A percentile compares a stretch with the other conserved stretches of the same genome.
These are phyloP conservation scores for Smithsoniella earleae DNA, from an alignment of 163 green algal genomes.

Conservation along the genomic window DNA sequence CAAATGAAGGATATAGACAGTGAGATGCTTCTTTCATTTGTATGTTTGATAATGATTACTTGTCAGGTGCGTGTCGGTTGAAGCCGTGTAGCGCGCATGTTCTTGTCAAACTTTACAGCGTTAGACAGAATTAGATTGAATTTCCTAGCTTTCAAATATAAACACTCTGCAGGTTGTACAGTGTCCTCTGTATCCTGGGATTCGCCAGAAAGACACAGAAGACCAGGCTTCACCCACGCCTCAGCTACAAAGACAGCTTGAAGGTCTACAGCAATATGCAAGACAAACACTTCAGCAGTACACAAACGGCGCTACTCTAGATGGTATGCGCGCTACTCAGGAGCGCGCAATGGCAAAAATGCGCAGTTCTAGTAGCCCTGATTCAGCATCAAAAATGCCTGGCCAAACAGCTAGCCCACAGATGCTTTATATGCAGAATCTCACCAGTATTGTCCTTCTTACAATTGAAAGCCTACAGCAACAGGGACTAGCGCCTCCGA, in stretches of 20 bases:
- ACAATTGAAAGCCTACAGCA: constrained; percentile 27
- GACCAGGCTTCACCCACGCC: background rate
- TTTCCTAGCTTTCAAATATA: too few species aligned
- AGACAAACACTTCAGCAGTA: constrained; percentile 26
- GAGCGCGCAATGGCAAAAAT: background rate
- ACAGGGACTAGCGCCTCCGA: background rate
- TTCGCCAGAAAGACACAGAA: too few species aligned
- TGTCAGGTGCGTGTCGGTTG: too few species aligned
- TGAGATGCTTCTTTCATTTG: constrained; percentile 22
- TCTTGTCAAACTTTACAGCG: too few species aligned
- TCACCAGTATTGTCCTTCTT: constrained; percentile 21
- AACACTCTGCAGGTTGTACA: constrained; percentile 14
- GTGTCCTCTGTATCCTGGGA: constrained; percentile 5
- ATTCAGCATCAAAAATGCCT: background rate
- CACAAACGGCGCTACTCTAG: constrained; percentile 2
- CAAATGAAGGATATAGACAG: constrained; percentile 14
- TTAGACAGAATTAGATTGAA: too few species aligned
- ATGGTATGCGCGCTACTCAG: background rate
- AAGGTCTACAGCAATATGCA: constrained; percentile 1
- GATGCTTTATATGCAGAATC: constrained; percentile 28
- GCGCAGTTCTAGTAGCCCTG: background rate
- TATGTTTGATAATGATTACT: constrained; percentile 28
- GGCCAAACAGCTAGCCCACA: constrained; percentile 1
- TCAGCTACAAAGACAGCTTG: too few species aligned
- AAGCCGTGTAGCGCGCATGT: too few species aligned